These are phyloP conservation scores for Backusella morwellensis DNA, from an alignment of 192 early-diverging fungal genomes.

Conservation along the genomic window DNA sequence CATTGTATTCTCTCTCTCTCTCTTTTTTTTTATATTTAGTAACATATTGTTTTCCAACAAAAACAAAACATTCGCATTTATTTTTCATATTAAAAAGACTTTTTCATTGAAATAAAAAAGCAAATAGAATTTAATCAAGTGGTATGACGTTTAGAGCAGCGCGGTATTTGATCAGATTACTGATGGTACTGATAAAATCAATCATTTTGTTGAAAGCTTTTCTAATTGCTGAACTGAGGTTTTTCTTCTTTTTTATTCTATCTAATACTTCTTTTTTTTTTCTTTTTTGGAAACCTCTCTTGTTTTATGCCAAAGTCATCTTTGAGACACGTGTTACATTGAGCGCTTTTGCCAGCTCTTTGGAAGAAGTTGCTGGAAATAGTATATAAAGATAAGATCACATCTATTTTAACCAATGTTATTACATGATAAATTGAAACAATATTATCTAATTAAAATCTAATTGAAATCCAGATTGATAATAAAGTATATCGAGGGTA, in stretches of 20 bases:
- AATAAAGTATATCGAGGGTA: too few relatives aligned
- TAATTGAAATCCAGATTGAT: too few relatives aligned
- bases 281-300: not conserved
- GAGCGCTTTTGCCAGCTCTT: not conserved
- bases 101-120: not conserved
- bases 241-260: not conserved
- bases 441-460: not conserved
- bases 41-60: slow-evolving; percentile 3
- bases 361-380: not conserved
- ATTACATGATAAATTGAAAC: not conserved
- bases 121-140: not conserved
- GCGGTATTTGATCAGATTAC: not conserved
- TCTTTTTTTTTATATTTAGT: slow-evolving; percentile 1
- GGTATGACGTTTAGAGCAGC: not conserved
- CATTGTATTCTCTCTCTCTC: not conserved
- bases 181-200: not conserved
- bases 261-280: not conserved
- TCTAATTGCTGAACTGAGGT: not conserved
- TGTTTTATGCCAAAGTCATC: not conserved
- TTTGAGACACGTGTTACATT: not conserved
- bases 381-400: not conserved
- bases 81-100: not conserved
- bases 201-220: not conserved
- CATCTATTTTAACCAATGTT: not conserved
- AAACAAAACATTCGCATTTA: slow-evolving; percentile 3